A percentile compares a stretch with the other conserved stretches of the same genome.
Evolutionary conservation across 441 rosid genomes (phyloP).

Genomic region (Pelargonium cotyledonis): DNA sequence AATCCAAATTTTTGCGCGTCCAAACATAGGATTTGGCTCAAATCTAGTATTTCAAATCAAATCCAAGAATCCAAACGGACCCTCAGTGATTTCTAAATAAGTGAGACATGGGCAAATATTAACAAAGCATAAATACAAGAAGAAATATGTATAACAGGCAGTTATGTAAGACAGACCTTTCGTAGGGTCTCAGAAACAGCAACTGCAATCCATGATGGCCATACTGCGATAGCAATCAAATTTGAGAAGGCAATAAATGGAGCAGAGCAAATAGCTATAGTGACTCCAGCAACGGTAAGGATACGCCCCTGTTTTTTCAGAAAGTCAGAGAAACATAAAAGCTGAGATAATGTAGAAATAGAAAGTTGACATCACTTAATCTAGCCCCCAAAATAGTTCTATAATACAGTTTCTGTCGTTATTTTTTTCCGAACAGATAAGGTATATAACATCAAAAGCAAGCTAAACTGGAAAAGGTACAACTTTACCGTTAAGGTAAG

Average conservation of each 20-base stretch:
- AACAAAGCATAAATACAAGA: neutral
- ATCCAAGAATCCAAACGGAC: too few relatives aligned
- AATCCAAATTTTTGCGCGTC: too few relatives aligned
- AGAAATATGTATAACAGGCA: conserved; percentile 7
- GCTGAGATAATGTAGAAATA: neutral
- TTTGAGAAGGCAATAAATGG: conserved; percentile 54
- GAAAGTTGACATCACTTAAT: neutral
- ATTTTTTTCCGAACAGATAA: neutral
- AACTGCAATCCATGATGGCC: conserved; percentile 61
- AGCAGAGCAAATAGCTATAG: conserved; percentile 53
- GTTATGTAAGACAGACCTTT: conserved; percentile 36
- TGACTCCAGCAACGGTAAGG: conserved; percentile 61
- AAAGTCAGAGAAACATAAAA: neutral
- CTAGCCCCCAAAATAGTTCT: too few relatives aligned
- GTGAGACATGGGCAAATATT: neutral
- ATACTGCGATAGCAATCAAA: conserved; percentile 50
- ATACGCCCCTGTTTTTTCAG: conserved; percentile 43
- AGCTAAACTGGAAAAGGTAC: neutral
- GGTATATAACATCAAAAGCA: neutral
- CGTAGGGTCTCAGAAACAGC: conserved; percentile 62
- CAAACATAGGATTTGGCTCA: too few relatives aligned
- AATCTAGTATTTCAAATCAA: too few relatives aligned
- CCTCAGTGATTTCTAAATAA: neutral
- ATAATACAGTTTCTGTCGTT: neutral
- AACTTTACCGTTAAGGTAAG: conserved; percentile 67